Evolutionary conservation across 352 stramenopile species (phyloP), one percentile per base, ranked within the genome.

Genomic region (Globisporangium orthogonon): DNA sequence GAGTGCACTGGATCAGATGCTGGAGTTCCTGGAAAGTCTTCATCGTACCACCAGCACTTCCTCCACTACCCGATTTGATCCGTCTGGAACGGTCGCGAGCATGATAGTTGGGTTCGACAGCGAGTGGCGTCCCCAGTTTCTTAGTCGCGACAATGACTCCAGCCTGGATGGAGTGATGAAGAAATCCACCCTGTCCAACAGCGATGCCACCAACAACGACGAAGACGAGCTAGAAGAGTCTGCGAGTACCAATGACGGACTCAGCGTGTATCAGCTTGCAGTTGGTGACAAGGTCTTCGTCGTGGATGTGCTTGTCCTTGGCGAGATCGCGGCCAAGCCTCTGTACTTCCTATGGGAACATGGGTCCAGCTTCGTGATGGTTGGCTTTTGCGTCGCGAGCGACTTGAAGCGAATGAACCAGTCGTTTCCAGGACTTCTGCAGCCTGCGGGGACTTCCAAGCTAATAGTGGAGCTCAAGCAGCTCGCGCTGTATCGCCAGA

Each of bases 121-220:
- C 62, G 78, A 89, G 41, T 89, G 78, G 76, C 66, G 76, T 10
- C 78, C 78, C 4, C 67, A 85, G 58, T 76, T 76, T 53, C 15
- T 81, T 14, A 54, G 17, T 56, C 33, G 70, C 69, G 51, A 45
- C 66, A 9, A 39, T 56, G 33, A 2, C 10, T 10, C 31, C 15
- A 54, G 17, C n/a, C 17, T 51, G 17, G 45, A 61, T 51, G 43
- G 41, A 45, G 35, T 7, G 33, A 51, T 7, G 33, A 51, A 59
- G 33, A 37, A 9, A 37, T 37, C 33, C 10, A 9, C 33, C 33
- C 6, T 37, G 33, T 37, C 10, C 33, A 37, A 9, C 33, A 37
- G 33, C 33, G 47, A 37, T n/a, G 17, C n/a, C 5, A 30, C 18
- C 7, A 58, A 37, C 14, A 46, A 41, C 57, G 50, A 58, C 18